A percentile compares a stretch with the other conserved stretches of the same genome.
These are phyloP conservation scores for Earliella scabrosa DNA, from an alignment of 1,284 basidiomycete genomes.

Conservation along the genomic window DNA sequence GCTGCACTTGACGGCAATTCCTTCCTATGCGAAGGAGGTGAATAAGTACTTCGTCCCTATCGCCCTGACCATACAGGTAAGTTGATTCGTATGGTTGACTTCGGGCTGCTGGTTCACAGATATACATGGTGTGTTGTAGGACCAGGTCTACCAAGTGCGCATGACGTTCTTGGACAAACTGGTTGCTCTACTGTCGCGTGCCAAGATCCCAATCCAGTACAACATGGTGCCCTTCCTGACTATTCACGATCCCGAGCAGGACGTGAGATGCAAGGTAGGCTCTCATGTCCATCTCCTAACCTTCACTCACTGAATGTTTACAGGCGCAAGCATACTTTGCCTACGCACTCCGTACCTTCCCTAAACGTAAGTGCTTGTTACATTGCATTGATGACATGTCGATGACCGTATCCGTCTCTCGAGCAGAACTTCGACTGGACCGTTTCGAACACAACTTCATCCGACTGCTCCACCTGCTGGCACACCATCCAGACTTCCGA, in stretches of 20 bases:
- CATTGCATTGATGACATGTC: not conserved
- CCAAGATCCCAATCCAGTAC: constrained; percentile 73
- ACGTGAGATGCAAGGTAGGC: constrained; percentile 67
- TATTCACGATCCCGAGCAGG: constrained; percentile 90
- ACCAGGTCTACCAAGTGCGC: constrained; percentile 89
- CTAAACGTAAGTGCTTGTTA: constrained; percentile 45
- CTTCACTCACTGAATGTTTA: not conserved
- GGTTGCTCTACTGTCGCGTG: constrained; percentile 58
- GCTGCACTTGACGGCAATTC: constrained; percentile 77
- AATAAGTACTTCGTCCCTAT: constrained; percentile 69
- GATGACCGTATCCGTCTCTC: not conserved
- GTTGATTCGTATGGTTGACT: not conserved
- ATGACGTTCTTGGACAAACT: constrained; percentile 80
- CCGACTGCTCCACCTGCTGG: constrained; percentile 84
- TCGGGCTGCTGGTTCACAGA: not conserved
- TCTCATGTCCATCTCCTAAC: not conserved
- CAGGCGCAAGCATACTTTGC: constrained; percentile 66
- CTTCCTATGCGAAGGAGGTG: constrained; percentile 65
- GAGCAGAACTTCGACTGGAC: constrained; percentile 60
- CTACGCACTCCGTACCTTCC: constrained; percentile 49
- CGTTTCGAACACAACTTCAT: constrained; percentile 85
- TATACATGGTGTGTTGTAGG: constrained; percentile 47
- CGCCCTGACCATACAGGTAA: constrained; percentile 80
- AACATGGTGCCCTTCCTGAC: constrained; percentile 88
- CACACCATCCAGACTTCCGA: constrained; percentile 93